Percentiles rank a stretch among this genome's conserved stretches.
phyloP scores from a whole-genome alignment of 2,329 filamentous ascomycete species.

The Pseudogymnoascus sp. region DNA sequence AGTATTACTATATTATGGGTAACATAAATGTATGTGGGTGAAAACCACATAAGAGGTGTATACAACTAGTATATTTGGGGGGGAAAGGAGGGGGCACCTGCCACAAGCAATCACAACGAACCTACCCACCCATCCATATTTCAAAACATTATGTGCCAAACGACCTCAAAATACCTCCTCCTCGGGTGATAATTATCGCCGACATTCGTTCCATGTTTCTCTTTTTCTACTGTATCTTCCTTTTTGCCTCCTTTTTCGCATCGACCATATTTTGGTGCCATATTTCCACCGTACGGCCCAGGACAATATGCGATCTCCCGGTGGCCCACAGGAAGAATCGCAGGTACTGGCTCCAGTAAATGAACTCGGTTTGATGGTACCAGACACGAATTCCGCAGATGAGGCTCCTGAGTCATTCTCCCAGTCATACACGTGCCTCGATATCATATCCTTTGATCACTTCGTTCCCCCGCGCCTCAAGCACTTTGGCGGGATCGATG shows the following conservation, averaged over 20 bases:
- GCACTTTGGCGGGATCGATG: not conserved
- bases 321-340: not conserved
- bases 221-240: not conserved
- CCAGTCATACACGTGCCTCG: not conserved
- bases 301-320: slow-evolving; percentile 5
- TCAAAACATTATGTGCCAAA: not conserved
- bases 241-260: not conserved
- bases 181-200: not conserved
- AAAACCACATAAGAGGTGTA: not conserved
- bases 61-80: not conserved
- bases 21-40: not conserved
- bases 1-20: not conserved
- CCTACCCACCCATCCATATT: not conserved
- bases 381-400: not conserved
- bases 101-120: slow-evolving; percentile 2
- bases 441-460: not conserved
- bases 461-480: not conserved
- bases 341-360: not conserved
- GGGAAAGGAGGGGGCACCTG: not conserved
- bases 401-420: not conserved
- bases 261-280: slow-evolving; percentile 7
- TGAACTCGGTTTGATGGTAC: not conserved
- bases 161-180: not conserved
- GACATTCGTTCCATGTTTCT: slow-evolving; percentile 6
- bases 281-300: not conserved